Evolutionary conservation across 106 monocot species (phyloP).

Genomic region (Narthecium ossifragum): DNA sequence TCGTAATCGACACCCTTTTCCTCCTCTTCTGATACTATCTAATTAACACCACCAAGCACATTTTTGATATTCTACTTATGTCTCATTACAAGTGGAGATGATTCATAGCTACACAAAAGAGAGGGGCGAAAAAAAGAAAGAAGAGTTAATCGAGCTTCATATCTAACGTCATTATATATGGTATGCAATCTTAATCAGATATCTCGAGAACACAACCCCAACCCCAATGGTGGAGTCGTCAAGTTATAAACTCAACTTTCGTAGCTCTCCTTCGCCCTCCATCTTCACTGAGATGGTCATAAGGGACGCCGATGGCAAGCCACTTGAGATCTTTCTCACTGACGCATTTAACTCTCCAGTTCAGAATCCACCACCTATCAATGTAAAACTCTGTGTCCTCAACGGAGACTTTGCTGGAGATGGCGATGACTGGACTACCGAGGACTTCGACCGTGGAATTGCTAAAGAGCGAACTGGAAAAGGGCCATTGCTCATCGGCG

Average conservation of each 20-base stretch:
- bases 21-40: not conserved
- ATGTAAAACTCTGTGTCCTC: not conserved
- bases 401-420: not conserved
- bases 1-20: conserved; percentile 12
- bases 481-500: conserved; percentile 35
- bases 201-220: conserved; percentile 17
- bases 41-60: not conserved
- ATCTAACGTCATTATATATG: not conserved
- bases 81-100: no score
- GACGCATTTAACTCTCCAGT: no score
- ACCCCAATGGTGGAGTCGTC: conserved; percentile 23
- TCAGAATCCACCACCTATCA: no score
- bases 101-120: no score
- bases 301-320: conserved; percentile 29
- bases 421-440: conserved; percentile 14
- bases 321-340: conserved; percentile 18
- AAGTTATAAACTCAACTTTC: conserved; percentile 38
- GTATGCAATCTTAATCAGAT: not conserved
- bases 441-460: conserved; percentile 21
- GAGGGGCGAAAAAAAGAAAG: not conserved
- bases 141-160: not conserved
- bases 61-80: not conserved
- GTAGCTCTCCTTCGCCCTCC: conserved; percentile 19
- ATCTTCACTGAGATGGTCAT: conserved; percentile 75
- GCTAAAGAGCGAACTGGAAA: conserved; percentile 30